A percentile compares a stretch with the other conserved stretches of the same genome.
These are phyloP conservation scores for Nectriaceae sp. DNA, from an alignment of 2,329 filamentous ascomycete genomes.

Conservation along the genomic window DNA sequence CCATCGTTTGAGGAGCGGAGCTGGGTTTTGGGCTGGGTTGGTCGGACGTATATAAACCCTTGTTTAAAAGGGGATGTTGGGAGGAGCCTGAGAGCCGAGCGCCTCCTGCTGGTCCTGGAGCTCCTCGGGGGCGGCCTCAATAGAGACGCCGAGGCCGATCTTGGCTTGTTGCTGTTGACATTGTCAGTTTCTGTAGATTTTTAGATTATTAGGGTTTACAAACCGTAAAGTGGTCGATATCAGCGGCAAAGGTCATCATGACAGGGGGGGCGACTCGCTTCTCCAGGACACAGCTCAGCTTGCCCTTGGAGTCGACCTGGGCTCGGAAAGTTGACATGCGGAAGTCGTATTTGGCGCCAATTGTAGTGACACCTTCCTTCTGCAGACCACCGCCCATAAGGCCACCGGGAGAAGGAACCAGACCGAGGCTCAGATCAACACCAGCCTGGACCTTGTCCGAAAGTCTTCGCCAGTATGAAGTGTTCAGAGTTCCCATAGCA, in stretches of 20 bases:
- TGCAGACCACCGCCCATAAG: slow-evolving; percentile 75
- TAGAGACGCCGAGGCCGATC: slow-evolving; percentile 89
- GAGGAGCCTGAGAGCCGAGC: slow-evolving; percentile 49
- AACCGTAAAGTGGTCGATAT: slow-evolving; percentile 95
- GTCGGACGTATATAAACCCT: slow-evolving; percentile 11
- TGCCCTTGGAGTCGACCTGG: slow-evolving; percentile 93
- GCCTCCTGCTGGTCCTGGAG: slow-evolving; percentile 81
- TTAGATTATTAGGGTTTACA: slow-evolving; percentile 37
- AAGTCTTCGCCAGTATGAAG: slow-evolving; percentile 90
- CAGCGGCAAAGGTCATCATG: slow-evolving; percentile 90
- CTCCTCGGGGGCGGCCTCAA: slow-evolving; percentile 83
- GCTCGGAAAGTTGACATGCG: slow-evolving; percentile 92
- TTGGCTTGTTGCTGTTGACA: slow-evolving; percentile 83
- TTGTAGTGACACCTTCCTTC: slow-evolving; percentile 86
- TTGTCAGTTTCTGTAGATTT: slow-evolving; percentile 29
- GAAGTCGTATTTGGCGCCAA: slow-evolving; percentile 99
- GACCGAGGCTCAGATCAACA: slow-evolving; percentile 89
- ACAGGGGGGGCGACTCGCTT: slow-evolving; percentile 94
- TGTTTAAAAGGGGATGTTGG: slow-evolving; percentile 67
- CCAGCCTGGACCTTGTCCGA: slow-evolving; percentile 96
- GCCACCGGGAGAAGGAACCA: slow-evolving; percentile 65
- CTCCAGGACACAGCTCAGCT: slow-evolving; percentile 89
- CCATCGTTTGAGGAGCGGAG: slow-evolving; percentile 23
- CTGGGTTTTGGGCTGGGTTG: slow-evolving; percentile 20
- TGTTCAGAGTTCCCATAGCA: slow-evolving; percentile 82